These are phyloP conservation scores for Coffea eugenioides DNA, from an alignment of 257 asterid genomes.

Conservation along the genomic window DNA sequence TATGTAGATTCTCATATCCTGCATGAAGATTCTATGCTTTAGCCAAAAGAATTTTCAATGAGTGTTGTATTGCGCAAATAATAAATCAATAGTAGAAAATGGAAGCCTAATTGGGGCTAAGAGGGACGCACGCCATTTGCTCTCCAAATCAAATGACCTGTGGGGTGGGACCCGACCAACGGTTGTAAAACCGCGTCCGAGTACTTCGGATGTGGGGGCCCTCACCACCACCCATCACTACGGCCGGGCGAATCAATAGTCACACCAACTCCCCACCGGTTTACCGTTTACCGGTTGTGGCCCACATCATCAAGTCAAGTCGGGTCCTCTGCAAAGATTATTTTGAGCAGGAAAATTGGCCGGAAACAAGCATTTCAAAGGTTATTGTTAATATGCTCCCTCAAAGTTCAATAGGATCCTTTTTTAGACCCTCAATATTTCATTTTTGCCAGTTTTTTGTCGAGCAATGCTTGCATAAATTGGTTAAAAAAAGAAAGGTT, in stretches of 20 bases:
- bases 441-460: neutral
- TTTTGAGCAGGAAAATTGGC: neutral
- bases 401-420: neutral
- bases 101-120: neutral
- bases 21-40: too few relatives aligned
- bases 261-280: neutral
- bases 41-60: too few relatives aligned
- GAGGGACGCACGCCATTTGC: conserved; percentile 15
- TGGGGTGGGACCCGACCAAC: neutral
- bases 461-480: neutral
- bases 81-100: neutral
- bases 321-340: neutral
- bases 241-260: neutral
- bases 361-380: too few relatives aligned
- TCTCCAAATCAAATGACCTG: neutral
- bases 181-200: conserved; percentile 13
- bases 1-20: too few relatives aligned
- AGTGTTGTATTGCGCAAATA: too few relatives aligned
- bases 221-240: neutral
- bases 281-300: neutral
- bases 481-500: too few relatives aligned
- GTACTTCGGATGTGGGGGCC: neutral
- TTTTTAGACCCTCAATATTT: neutral
- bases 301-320: neutral
- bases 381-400: neutral